Conservation (phyloP, 345 rosid genomes). For the Hibiscus trionum region DNA sequence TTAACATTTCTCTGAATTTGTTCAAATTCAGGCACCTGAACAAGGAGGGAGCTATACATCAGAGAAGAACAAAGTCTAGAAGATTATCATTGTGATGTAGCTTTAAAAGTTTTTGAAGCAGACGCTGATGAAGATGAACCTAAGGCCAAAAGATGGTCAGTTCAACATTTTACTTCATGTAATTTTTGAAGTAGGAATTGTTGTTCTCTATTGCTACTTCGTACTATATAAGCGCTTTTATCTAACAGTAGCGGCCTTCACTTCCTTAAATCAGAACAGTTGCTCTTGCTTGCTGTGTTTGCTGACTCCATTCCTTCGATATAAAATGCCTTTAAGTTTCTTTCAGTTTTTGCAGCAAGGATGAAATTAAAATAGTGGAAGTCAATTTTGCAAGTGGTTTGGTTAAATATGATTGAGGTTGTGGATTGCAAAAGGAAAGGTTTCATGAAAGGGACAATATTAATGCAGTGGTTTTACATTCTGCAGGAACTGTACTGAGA, state of each 20-base stretch:
- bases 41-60: background rate
- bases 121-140: background rate
- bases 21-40: background rate
- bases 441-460: background rate
- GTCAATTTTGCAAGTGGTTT: background rate
- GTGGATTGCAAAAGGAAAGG: background rate
- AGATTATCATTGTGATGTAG: background rate
- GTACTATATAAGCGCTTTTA: background rate
- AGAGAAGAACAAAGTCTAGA: background rate
- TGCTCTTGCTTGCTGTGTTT: background rate
- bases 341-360: background rate
- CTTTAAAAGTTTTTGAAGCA: background rate
- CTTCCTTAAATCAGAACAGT: background rate
- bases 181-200: background rate
- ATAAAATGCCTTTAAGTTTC: background rate
- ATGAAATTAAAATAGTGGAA: background rate
- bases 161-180: background rate
- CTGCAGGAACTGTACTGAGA: background rate
- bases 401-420: background rate
- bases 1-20: background rate
- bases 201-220: background rate
- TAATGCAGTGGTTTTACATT: background rate
- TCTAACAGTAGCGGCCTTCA: background rate
- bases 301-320: background rate
- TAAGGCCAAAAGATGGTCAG: slow-evolving; percentile 8